A percentile compares a stretch with the other conserved stretches of the same genome.
These are phyloP conservation scores for Poronia punctata DNA, from an alignment of 495 filamentous ascomycete genomes.

Conservation along the genomic window DNA sequence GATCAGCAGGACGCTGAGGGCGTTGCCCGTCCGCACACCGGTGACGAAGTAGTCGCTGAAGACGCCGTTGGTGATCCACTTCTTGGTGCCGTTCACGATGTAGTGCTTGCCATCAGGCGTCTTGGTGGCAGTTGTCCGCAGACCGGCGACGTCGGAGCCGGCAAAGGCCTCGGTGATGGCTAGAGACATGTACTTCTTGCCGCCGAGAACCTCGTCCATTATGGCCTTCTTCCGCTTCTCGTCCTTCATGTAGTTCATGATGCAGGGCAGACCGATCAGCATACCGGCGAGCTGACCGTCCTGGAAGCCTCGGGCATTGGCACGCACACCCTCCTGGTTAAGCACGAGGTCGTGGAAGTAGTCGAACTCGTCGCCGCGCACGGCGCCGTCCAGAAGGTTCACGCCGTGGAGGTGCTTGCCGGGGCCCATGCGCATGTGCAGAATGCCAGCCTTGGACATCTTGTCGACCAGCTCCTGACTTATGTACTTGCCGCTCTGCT, in stretches of 20 bases:
- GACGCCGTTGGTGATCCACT: constrained; percentile 90
- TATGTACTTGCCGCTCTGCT: constrained; percentile 67
- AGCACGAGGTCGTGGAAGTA: constrained; percentile 81
- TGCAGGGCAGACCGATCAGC: constrained; percentile 74
- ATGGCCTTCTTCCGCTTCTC: constrained; percentile 57
- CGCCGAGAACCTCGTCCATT: constrained; percentile 64
- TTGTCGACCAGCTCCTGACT: constrained; percentile 69
- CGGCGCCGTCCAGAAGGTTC: constrained; percentile 59
- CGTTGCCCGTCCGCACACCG: constrained; percentile 76
- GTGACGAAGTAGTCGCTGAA: constrained; percentile 80
- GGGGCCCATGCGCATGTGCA: constrained; percentile 79
- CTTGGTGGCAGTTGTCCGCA: constrained; percentile 75
- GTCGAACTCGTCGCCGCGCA: constrained; percentile 76
- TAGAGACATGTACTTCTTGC: constrained; percentile 80
- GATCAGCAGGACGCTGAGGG: constrained; percentile 71
- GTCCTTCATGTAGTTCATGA: constrained; percentile 72
- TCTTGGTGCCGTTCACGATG: constrained; percentile 84
- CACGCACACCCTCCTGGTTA: constrained; percentile 63
- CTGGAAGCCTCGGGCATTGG: constrained; percentile 61
- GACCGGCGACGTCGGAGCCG: constrained; percentile 76
- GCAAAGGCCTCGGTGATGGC: constrained; percentile 89
- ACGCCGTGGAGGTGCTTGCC: constrained; percentile 74
- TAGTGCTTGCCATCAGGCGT: constrained; percentile 79
- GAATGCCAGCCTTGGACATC: constrained; percentile 65
- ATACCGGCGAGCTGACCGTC: constrained; percentile 66